These are phyloP conservation scores for Spencermartinsiella ligniputridi DNA, from an alignment of 1,139 yeast genomes.

Conservation along the genomic window DNA sequence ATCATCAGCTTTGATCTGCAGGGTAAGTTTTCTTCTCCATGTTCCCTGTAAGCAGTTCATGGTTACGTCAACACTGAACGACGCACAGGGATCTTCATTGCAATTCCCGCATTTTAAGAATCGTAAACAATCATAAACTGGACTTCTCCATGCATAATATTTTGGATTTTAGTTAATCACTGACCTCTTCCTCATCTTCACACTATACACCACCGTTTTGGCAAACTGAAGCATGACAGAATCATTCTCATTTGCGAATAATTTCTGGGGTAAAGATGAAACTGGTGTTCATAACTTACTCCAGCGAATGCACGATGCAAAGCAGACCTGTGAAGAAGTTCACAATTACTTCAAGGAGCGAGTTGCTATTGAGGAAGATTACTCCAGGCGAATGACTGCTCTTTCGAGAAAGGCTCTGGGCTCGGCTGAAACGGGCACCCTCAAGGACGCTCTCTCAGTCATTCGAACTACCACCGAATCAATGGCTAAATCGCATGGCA, in stretches of 20 bases:
- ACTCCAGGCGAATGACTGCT: conserved; percentile 50
- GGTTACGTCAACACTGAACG: no score
- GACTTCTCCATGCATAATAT: no score
- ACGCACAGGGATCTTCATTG: no score
- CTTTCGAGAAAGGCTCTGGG: conserved; percentile 54
- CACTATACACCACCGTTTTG: no score
- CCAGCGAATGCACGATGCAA: conserved; percentile 48
- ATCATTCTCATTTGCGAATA: conserved; percentile 40
- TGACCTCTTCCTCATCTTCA: not conserved
- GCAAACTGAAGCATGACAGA: no score
- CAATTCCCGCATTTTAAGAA: no score
- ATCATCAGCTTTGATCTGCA: no score
- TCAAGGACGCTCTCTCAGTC: conserved; percentile 57
- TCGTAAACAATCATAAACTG: no score
- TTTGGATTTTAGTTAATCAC: no score
- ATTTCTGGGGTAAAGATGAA: conserved; percentile 53
- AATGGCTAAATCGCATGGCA: conserved; percentile 45
- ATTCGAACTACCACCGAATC: conserved; percentile 53
- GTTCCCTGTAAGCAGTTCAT: no score
- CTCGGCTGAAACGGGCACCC: conserved; percentile 52
- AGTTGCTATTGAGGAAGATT: conserved; percentile 67
- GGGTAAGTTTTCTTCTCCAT: no score
- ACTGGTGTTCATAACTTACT: conserved; percentile 46
- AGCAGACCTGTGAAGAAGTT: conserved; percentile 44
- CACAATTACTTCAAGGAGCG: conserved; percentile 42